phyloP scores from a whole-genome alignment of 345 rosid species.

The Populus nigra region DNA sequence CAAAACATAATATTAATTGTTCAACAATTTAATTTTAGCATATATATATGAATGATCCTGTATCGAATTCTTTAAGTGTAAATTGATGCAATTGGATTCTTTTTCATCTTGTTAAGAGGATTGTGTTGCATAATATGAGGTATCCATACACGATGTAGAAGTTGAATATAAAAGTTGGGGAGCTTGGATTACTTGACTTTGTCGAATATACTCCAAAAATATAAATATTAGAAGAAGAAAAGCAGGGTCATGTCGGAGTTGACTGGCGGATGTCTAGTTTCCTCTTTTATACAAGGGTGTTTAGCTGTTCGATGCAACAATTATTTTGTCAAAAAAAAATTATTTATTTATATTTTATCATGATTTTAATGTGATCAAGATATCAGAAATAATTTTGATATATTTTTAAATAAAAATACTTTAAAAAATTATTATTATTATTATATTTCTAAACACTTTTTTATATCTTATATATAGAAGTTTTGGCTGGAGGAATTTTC shows the following conservation, averaged over 20 bases:
- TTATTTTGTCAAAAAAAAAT: too few relatives aligned
- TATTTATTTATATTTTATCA: too few relatives aligned
- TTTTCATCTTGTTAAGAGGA: background rate
- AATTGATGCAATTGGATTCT: background rate
- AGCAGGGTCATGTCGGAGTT: background rate
- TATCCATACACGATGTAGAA: background rate
- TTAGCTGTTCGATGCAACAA: too few relatives aligned
- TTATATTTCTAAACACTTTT: too few relatives aligned
- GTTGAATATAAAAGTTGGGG: background rate
- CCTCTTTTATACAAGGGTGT: background rate
- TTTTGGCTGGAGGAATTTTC: background rate
- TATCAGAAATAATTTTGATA: too few relatives aligned
- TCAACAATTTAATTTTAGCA: too few relatives aligned
- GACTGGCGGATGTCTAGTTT: background rate
- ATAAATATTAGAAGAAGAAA: background rate
- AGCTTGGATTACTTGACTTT: background rate
- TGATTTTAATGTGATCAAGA: too few relatives aligned
- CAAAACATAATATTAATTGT: background rate
- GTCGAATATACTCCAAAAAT: slow-evolving; percentile 3
- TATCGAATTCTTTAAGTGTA: too few relatives aligned
- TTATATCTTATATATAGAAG: too few relatives aligned
- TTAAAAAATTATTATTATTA: too few relatives aligned
- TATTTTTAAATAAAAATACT: too few relatives aligned
- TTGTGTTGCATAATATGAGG: background rate
- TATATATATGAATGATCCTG: too few relatives aligned